Conservation (phyloP, 75 land plant genomes). For the Picea sitchensis region DNA sequence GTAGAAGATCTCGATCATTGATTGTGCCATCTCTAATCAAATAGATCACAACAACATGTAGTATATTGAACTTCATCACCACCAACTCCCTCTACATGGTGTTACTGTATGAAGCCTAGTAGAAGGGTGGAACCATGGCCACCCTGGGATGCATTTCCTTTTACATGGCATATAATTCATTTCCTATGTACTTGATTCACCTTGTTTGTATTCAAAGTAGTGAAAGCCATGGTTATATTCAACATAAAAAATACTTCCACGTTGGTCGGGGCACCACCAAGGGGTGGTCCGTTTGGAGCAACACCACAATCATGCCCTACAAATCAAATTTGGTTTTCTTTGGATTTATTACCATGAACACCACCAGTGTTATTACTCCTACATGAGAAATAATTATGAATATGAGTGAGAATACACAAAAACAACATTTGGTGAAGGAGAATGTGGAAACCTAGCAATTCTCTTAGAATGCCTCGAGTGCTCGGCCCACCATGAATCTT, state of each 20-base stretch:
- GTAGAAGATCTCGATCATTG: too few relatives aligned
- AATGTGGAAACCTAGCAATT: not conserved
- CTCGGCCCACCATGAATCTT: too few relatives aligned
- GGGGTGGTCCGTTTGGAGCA: slow-evolving; percentile 35
- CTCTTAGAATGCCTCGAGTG: not conserved
- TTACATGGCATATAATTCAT: too few relatives aligned
- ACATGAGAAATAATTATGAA: slow-evolving; percentile 41
- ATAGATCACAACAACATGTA: too few relatives aligned
- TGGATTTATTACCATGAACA: slow-evolving; percentile 63
- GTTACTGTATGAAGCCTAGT: too few relatives aligned
- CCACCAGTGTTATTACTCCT: slow-evolving; percentile 46
- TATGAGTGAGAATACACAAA: slow-evolving; percentile 67
- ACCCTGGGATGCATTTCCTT: too few relatives aligned
- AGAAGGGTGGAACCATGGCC: too few relatives aligned
- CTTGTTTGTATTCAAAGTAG: slow-evolving; percentile 61
- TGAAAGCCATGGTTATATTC: slow-evolving; percentile 45
- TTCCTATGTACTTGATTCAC: slow-evolving; percentile 11
- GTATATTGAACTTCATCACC: too few relatives aligned
- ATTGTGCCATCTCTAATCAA: too few relatives aligned
- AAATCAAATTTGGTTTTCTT: slow-evolving; percentile 65
- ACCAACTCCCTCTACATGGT: too few relatives aligned
- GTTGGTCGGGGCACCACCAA: not conserved
- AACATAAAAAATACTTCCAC: slow-evolving; percentile 23
- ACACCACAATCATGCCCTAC: slow-evolving; percentile 47
- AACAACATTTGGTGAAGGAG: slow-evolving; percentile 66